Conservation (phyloP, 2,329 filamentous ascomycete species). For the Sarocladium strictum region DNA sequence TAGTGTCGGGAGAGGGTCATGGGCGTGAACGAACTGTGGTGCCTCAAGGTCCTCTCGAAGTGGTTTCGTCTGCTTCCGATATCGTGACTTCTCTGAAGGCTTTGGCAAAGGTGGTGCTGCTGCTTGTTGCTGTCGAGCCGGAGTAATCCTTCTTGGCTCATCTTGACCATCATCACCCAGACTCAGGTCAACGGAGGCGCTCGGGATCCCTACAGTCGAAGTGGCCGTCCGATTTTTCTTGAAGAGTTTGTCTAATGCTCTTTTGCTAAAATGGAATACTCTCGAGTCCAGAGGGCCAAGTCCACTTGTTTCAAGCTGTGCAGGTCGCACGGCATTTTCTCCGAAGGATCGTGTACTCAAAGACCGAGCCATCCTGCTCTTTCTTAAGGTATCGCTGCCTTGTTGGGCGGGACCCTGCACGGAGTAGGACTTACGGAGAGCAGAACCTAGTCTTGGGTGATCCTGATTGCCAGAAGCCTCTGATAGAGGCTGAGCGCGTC, state of each 20-base stretch:
- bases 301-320: constrained; percentile 49
- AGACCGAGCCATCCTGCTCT: neutral
- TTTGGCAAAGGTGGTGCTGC: neutral
- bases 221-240: constrained; percentile 28
- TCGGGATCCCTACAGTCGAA: constrained; percentile 12
- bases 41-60: constrained; percentile 41
- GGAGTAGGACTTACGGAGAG: neutral
- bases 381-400: neutral
- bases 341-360: neutral
- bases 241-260: constrained; percentile 49
- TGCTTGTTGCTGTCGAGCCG: neutral
- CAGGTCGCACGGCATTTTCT: constrained; percentile 32
- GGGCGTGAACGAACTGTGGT: constrained; percentile 46
- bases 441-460: too few relatives aligned
- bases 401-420: neutral
- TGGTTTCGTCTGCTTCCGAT: constrained; percentile 39
- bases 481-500: constrained; percentile 12
- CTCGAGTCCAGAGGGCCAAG: constrained; percentile 16
- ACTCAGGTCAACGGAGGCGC: constrained; percentile 13
- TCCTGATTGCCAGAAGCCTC: constrained; percentile 19
- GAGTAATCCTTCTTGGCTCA: neutral
- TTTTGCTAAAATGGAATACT: constrained; percentile 46
- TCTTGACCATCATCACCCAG: neutral
- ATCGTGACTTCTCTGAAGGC: constrained; percentile 22
- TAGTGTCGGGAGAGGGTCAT: constrained; percentile 39